A percentile compares a stretch with the other conserved stretches of the same genome.
Evolutionary conservation across 2,329 filamentous ascomycete species (phyloP).

Genomic region (Hymenotorrendiella dingleyae): DNA sequence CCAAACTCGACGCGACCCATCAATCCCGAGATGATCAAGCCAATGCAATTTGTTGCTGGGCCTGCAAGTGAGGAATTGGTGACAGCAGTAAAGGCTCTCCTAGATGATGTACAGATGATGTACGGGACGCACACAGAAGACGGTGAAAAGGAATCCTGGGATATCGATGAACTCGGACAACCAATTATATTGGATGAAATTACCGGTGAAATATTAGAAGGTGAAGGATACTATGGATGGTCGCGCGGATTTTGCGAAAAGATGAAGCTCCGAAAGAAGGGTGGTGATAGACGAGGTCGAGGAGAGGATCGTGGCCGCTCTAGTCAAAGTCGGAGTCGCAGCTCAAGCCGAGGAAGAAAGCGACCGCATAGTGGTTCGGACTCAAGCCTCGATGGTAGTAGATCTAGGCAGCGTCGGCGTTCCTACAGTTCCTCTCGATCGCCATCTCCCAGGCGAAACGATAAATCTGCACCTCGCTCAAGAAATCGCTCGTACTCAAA

Average conservation of each 20-base stretch:
- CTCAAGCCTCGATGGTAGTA: conserved; percentile 15
- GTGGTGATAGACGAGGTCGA: conserved; percentile 12
- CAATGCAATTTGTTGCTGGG: conserved; percentile 63
- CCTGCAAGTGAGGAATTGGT: conserved; percentile 62
- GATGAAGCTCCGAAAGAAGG: conserved; percentile 56
- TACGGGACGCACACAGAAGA: conserved; percentile 48
- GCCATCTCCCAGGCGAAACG: conserved; percentile 16
- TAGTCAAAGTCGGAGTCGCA: conserved; percentile 15
- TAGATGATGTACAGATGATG: conserved; percentile 64
- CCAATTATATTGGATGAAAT: conserved; percentile 57
- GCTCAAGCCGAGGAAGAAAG: conserved; percentile 25
- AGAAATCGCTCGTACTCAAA: conserved; percentile 16
- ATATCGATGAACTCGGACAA: conserved; percentile 73
- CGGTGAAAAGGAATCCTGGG: conserved; percentile 45
- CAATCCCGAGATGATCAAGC: conserved; percentile 62
- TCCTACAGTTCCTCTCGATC: conserved; percentile 29
- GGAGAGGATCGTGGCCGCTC: conserved; percentile 8
- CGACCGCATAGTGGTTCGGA: conserved; percentile 26
- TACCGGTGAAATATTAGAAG: conserved; percentile 54
- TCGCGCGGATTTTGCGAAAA: conserved; percentile 72
- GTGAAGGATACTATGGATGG: conserved; percentile 85
- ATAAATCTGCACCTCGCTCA: conserved; percentile 5
- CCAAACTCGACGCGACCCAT: conserved; percentile 72
- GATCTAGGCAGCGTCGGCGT: conserved; percentile 20
- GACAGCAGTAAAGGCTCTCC: conserved; percentile 61